Percentiles rank a stretch among this genome's conserved stretches.
Conservation (phyloP, 2,329 filamentous ascomycete genomes). For the Colletotrichum somersetense region DNA sequence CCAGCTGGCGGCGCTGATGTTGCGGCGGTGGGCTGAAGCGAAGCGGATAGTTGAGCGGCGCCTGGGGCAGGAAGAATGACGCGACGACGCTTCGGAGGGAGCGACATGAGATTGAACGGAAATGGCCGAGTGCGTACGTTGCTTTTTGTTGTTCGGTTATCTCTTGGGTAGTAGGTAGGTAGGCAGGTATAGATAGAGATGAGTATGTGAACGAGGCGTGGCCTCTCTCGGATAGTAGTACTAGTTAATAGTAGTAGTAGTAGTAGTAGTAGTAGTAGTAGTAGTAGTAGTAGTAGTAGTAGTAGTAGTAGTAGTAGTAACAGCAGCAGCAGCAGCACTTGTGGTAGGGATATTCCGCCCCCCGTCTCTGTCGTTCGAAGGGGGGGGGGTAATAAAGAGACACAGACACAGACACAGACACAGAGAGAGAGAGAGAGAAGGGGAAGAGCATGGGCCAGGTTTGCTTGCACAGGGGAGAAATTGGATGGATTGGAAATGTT, state of each 20-base stretch:
- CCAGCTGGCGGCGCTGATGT: background rate
- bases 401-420: no score
- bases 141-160: background rate
- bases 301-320: no score
- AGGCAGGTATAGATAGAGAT: no score
- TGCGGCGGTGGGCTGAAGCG: background rate
- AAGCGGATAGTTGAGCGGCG: conserved; percentile 9
- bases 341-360: background rate
- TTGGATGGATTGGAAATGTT: background rate
- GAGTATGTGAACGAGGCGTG: no score
- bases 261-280: no score
- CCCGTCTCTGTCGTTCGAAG: background rate
- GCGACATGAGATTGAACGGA: conserved; percentile 22
- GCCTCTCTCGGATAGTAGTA: no score
- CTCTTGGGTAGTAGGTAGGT: background rate
- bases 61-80: conserved; percentile 36
- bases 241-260: no score
- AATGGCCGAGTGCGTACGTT: background rate
- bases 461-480: background rate
- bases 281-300: no score
- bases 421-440: background rate
- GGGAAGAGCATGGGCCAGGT: background rate
- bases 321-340: background rate
- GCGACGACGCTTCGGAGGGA: conserved; percentile 36
- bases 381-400: no score